These are phyloP conservation scores for Bauhinia variegata DNA, from an alignment of 306 rosid genomes.

Conservation along the genomic window DNA sequence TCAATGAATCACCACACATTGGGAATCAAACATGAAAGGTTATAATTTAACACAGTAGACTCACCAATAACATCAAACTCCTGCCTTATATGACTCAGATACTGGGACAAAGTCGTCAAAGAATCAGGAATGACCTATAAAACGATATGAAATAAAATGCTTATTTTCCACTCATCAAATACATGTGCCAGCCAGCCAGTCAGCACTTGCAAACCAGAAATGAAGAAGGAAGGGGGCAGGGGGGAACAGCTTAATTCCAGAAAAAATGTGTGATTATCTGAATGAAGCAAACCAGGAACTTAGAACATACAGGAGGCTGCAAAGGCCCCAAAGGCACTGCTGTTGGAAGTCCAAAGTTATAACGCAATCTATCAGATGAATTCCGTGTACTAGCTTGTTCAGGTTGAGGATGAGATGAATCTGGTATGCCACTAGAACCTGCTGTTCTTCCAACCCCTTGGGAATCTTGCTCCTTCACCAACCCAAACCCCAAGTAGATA, in stretches of 20 bases:
- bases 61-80: conserved; percentile 81
- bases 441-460: conserved; percentile 68
- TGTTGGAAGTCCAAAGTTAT: conserved; percentile 58
- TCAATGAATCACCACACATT: conserved; percentile 27
- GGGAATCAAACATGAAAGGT: conserved; percentile 27
- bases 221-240: neutral
- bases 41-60: conserved; percentile 36
- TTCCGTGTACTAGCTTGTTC: conserved; percentile 60
- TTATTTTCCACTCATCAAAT: neutral
- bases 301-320: conserved; percentile 75
- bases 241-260: conserved; percentile 25
- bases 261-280: conserved; percentile 16
- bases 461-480: conserved; percentile 67
- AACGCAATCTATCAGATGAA: conserved; percentile 60
- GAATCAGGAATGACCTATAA: conserved; percentile 92
- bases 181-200: neutral
- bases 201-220: no score
- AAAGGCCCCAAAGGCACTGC: conserved; percentile 68
- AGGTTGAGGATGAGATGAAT: conserved; percentile 56
- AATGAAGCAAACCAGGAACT: conserved; percentile 39
- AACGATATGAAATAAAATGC: conserved; percentile 35
- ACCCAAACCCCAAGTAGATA: conserved; percentile 39
- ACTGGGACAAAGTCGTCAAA: conserved; percentile 82
- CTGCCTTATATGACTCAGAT: conserved; percentile 61
- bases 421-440: conserved; percentile 56